A percentile compares a stretch with the other conserved stretches of the same genome.
phyloP scores from a whole-genome alignment of 208 protist genomes.

The Leishmania tarentolae region DNA sequence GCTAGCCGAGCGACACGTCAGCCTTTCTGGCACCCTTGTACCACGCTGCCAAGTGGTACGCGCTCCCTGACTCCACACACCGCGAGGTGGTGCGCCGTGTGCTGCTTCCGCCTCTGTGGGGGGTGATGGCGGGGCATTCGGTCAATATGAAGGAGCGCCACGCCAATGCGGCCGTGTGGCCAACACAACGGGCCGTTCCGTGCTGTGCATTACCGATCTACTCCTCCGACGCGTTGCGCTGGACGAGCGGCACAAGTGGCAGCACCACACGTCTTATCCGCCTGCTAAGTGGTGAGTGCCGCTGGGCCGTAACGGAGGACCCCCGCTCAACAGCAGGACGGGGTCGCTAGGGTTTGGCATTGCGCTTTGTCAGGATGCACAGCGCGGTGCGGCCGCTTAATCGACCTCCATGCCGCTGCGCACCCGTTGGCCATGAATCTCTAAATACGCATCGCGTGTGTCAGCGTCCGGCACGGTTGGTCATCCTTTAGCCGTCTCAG shows the following conservation, averaged over 20 bases:
- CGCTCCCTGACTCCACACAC: constrained; percentile 5
- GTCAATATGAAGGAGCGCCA: constrained; percentile 17
- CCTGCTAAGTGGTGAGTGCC: constrained; percentile 34
- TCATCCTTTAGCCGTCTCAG: neutral
- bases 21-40: constrained; percentile 7
- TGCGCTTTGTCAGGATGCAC: constrained; percentile 32
- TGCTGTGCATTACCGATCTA: constrained; percentile 36
- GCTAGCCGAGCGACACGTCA: neutral
- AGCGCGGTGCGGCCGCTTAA: constrained; percentile 15
- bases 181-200: constrained; percentile 18
- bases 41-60: neutral
- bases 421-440: neutral
- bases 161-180: constrained; percentile 7
- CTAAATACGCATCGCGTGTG: neutral
- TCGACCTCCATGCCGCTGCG: neutral
- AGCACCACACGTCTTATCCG: constrained; percentile 30
- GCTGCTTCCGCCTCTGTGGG: constrained; percentile 25
- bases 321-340: constrained; percentile 57
- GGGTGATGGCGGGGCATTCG: constrained; percentile 14
- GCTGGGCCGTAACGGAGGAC: constrained; percentile 66
- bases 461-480: neutral
- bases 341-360: constrained; percentile 29
- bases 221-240: constrained; percentile 58
- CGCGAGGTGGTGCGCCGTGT: constrained; percentile 22
- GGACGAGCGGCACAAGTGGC: constrained; percentile 65